These are phyloP conservation scores for Penicillium rolfsii DNA, from an alignment of 2,329 filamentous ascomycete genomes.

Conservation along the genomic window DNA sequence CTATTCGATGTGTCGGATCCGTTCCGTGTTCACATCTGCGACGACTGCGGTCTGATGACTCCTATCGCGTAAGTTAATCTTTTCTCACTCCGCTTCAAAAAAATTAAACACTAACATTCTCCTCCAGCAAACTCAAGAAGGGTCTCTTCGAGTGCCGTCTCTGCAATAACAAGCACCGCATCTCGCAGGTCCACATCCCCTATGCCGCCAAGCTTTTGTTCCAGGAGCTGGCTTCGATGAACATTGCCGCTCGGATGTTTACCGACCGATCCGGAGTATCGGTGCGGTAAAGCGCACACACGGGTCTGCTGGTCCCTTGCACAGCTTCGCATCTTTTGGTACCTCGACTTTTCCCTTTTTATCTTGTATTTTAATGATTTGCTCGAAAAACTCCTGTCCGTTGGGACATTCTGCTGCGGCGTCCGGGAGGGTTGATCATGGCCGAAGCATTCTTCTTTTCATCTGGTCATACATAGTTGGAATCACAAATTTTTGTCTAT, in stretches of 20 bases:
- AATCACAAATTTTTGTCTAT: conserved; percentile 4
- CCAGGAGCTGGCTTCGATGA: conserved; percentile 98
- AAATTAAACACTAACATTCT: conserved; percentile 14
- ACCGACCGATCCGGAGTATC: conserved; percentile 64
- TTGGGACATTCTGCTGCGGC: conserved; percentile 27
- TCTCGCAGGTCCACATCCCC: conserved; percentile 95
- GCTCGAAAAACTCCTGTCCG: conserved; percentile 27
- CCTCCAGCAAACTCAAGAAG: conserved; percentile 80
- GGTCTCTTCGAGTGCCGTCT: conserved; percentile 95
- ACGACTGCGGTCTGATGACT: conserved; percentile 98
- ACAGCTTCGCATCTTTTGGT: not conserved
- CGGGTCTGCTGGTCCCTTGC: conserved; percentile 1
- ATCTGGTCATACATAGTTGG: conserved; percentile 31
- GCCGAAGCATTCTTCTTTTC: conserved; percentile 25
- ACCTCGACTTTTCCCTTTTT: conserved; percentile 4
- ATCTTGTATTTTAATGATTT: conserved; percentile 35
- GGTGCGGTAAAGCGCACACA: conserved; percentile 37
- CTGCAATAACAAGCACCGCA: conserved; percentile 99
- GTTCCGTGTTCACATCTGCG: conserved; percentile 96
- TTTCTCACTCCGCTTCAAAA: not conserved
- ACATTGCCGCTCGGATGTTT: conserved; percentile 97
- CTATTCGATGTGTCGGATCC: conserved; percentile 97
- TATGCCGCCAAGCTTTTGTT: conserved; percentile 98
- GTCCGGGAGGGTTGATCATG: conserved; percentile 25
- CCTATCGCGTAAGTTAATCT: conserved; percentile 88